Percentiles rank a stretch among this genome's conserved stretches.
phyloP scores from a whole-genome alignment of 352 stramenopile species.

The Phytopythium helicoides region DNA sequence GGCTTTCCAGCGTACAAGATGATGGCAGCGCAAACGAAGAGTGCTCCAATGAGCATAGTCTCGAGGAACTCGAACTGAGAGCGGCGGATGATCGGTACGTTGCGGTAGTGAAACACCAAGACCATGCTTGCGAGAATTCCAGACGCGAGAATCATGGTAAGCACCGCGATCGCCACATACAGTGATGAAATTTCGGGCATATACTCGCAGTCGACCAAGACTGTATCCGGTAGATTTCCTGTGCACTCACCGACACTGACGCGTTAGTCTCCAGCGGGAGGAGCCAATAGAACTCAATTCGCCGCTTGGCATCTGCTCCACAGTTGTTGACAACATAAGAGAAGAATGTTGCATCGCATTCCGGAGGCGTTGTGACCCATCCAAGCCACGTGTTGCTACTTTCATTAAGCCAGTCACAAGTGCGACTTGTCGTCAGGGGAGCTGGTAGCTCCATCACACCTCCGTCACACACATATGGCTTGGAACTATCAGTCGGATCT shows the following conservation, averaged over 20 bases:
- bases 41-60: constrained; percentile 2
- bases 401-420: constrained; percentile 37
- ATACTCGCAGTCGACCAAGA: constrained; percentile 37
- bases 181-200: constrained; percentile 19
- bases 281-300: constrained; percentile 35
- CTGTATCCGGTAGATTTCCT: constrained; percentile 11
- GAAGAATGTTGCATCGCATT: constrained; percentile 36
- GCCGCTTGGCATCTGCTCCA: constrained; percentile 14
- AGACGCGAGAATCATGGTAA: not conserved
- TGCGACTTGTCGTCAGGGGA: constrained; percentile 29
- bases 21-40: not conserved
- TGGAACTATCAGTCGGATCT: constrained; percentile 13
- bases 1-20: not conserved
- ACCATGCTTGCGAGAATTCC: not conserved
- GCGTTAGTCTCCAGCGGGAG: constrained; percentile 13
- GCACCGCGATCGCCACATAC: constrained; percentile 11
- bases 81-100: constrained; percentile 20
- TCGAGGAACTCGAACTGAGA: constrained; percentile 19
- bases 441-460: constrained; percentile 16
- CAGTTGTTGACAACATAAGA: constrained; percentile 35
- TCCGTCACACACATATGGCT: constrained; percentile 33
- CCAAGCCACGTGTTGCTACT: constrained; percentile 19
- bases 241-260: constrained; percentile 25
- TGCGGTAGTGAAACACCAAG: constrained; percentile 12
- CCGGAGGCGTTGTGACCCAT: constrained; percentile 26